phyloP scores from a whole-genome alignment of 1,284 basidiomycete genomes.

The Sanghuangporus weigelae region DNA sequence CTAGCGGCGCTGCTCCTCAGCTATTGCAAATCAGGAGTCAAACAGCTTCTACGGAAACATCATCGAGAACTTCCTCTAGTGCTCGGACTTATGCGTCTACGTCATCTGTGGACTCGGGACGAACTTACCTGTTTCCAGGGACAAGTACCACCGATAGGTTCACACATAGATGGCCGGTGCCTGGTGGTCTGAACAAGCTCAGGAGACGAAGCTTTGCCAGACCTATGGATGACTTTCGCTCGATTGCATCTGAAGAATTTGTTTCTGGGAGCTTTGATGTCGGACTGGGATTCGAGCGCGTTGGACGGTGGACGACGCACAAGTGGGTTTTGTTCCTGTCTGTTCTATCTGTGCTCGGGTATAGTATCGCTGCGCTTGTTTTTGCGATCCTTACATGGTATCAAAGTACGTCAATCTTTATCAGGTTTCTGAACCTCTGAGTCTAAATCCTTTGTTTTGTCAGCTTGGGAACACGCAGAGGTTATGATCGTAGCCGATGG shows the following conservation, averaged over 20 bases:
- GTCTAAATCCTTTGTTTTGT: neutral
- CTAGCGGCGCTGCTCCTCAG: neutral
- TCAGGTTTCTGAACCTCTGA: neutral
- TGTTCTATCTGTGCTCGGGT: constrained; percentile 43
- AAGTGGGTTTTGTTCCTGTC: constrained; percentile 56
- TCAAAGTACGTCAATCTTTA: constrained; percentile 36
- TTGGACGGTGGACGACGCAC: constrained; percentile 45
- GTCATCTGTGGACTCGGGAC: constrained; percentile 7
- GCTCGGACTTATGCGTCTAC: neutral
- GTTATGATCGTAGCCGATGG: constrained; percentile 51
- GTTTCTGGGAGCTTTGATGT: neutral
- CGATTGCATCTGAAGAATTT: constrained; percentile 21
- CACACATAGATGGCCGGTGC: constrained; percentile 49
- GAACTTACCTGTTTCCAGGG: constrained; percentile 4
- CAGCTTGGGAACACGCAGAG: constrained; percentile 48
- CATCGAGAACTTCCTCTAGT: neutral
- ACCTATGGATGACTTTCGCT: constrained; percentile 20
- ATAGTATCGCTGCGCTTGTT: constrained; percentile 41
- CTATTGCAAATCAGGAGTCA: neutral
- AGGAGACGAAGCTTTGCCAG: constrained; percentile 5
- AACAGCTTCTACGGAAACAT: neutral
- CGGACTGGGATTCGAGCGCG: constrained; percentile 26
- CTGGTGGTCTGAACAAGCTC: constrained; percentile 31
- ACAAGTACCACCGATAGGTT: constrained; percentile 38
- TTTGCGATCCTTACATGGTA: constrained; percentile 54